These are phyloP conservation scores for Cordia subcordata DNA, from an alignment of 257 asterid species.

Conservation along the genomic window DNA sequence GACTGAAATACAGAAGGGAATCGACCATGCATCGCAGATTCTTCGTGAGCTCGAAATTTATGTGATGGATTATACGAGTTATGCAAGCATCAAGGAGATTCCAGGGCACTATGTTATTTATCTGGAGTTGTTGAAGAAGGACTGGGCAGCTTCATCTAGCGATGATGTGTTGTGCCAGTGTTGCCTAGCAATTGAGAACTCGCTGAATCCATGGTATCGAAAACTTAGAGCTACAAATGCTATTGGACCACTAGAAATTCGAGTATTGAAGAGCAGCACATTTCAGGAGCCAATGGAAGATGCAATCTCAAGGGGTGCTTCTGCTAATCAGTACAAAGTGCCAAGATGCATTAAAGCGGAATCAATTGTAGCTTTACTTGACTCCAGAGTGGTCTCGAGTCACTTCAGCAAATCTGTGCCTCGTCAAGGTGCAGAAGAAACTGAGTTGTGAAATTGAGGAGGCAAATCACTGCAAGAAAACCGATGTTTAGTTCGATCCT, in stretches of 20 bases:
- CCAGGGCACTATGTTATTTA: constrained; percentile 36
- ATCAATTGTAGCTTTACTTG: constrained; percentile 19
- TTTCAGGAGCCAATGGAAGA: constrained; percentile 33
- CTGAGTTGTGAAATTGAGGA: too few relatives aligned
- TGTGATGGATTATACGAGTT: constrained; percentile 39
- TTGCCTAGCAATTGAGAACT: constrained; percentile 36
- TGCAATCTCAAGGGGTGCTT: constrained; percentile 30
- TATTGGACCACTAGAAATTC: constrained; percentile 36
- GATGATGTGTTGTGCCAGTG: constrained; percentile 17
- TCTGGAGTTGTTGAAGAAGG: constrained; percentile 23
- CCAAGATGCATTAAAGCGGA: constrained; percentile 23
- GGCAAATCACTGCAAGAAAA: too few relatives aligned
- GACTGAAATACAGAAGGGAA: constrained; percentile 25
- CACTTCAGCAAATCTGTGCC: constrained; percentile 27
- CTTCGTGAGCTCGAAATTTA: constrained; percentile 8
- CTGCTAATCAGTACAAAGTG: constrained; percentile 35
- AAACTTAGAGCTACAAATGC: constrained; percentile 14
- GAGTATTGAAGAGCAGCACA: constrained; percentile 29
- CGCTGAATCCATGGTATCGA: constrained; percentile 21
- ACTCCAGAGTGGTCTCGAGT: constrained; percentile 20
- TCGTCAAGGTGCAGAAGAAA: constrained; percentile 9
- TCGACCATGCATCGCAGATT: not conserved
- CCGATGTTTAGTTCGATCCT: too few relatives aligned
- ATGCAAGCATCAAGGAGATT: constrained; percentile 15
- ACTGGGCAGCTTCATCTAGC: constrained; percentile 2